Conservation (phyloP, 164 flowering plant genomes). For the Echeveria elegans region DNA sequence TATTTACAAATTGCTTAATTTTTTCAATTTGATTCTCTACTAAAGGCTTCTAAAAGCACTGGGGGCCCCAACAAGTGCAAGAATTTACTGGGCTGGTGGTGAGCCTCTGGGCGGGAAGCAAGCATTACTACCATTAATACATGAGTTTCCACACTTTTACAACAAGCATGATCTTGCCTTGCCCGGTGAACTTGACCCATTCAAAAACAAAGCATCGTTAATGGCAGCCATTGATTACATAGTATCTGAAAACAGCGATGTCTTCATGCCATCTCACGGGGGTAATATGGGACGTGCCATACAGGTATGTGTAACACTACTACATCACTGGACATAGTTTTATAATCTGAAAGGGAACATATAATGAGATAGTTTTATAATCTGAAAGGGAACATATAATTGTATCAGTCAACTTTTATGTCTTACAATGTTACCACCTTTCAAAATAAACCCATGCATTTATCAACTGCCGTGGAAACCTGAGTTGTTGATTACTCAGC, state of each 20-base stretch:
- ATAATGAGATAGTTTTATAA: background rate
- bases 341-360: background rate
- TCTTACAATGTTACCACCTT: background rate
- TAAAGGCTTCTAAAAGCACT: constrained; percentile 84
- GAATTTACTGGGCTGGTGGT: constrained; percentile 96
- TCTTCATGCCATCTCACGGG: constrained; percentile 98
- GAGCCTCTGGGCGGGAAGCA: constrained; percentile 78
- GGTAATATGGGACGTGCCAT: constrained; percentile 97
- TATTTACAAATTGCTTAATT: background rate
- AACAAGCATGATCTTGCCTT: constrained; percentile 88
- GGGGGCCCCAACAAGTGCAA: constrained; percentile 73
- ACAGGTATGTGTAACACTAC: constrained; percentile 45
- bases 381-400: background rate
- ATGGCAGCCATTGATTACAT: constrained; percentile 91
- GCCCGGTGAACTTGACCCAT: constrained; percentile 83
- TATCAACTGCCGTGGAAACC: background rate
- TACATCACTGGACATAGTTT: no score
- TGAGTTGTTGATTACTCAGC: background rate
- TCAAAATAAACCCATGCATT: background rate
- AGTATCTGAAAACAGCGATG: constrained; percentile 75
- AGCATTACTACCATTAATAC: constrained; percentile 59
- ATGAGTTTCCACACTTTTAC: constrained; percentile 69
- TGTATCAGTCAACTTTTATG: no score
- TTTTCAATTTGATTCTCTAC: background rate
- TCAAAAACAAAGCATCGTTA: constrained; percentile 61